Evolutionary conservation across 441 rosid species (phyloP).

Genomic region (Erodium trifolium): DNA sequence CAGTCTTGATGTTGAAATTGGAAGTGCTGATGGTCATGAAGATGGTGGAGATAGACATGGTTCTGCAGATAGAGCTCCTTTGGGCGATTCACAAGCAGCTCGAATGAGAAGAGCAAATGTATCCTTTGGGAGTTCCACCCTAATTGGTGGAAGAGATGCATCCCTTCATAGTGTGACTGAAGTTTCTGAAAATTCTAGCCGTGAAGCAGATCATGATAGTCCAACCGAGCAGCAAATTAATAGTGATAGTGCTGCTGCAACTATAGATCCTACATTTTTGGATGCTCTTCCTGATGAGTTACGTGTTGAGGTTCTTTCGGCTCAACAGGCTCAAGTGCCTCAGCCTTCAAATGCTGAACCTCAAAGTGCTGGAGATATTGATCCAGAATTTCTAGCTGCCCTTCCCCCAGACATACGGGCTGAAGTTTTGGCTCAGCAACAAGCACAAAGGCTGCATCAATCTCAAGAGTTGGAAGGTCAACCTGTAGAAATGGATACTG

Average conservation of each 20-base stretch:
- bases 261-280: slow-evolving; percentile 96
- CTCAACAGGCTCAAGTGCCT: slow-evolving; percentile 80
- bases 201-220: slow-evolving; percentile 81
- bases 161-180: slow-evolving; percentile 90
- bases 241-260: slow-evolving; percentile 58
- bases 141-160: slow-evolving; percentile 55
- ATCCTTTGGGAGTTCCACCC: slow-evolving; percentile 12
- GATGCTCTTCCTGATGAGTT: slow-evolving; percentile 97
- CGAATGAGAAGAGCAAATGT: slow-evolving; percentile 63
- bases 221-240: slow-evolving; percentile 58
- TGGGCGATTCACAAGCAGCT: slow-evolving; percentile 46
- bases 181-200: slow-evolving; percentile 86
- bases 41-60: slow-evolving; percentile 95
- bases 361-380: slow-evolving; percentile 77
- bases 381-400: slow-evolving; percentile 99
- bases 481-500: slow-evolving; percentile 99
- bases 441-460: slow-evolving; percentile 85
- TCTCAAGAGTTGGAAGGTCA: slow-evolving; percentile 99
- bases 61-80: slow-evolving; percentile 50
- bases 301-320: slow-evolving; percentile 96
- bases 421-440: slow-evolving; percentile 95
- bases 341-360: slow-evolving; percentile 70
- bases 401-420: slow-evolving; percentile 97
- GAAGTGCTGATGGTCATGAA: slow-evolving; percentile 99
- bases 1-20: slow-evolving; percentile 97